These are phyloP conservation scores for Yamadazyma pseudoaaseri DNA, from an alignment of 1,139 yeast genomes.

Conservation along the genomic window DNA sequence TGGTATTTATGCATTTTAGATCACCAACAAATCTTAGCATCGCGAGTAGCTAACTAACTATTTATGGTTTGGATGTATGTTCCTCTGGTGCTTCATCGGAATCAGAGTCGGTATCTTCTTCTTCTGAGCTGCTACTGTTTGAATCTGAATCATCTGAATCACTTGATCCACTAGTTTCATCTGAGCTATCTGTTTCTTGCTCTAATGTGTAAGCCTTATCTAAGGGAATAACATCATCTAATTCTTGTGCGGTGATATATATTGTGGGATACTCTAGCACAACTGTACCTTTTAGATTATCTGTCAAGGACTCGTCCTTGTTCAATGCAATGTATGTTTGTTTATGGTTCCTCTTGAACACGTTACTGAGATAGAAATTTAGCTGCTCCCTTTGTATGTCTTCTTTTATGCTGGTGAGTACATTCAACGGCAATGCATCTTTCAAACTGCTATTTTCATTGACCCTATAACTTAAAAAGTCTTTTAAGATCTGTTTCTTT, in stretches of 20 bases:
- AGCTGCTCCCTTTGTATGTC: constrained; percentile 21
- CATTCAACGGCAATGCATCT: constrained; percentile 42
- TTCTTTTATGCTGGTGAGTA: constrained; percentile 14
- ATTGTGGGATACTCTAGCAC: constrained; percentile 81
- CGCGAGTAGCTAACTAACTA: constrained; percentile 1
- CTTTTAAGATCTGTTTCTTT: constrained; percentile 20
- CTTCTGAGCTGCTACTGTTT: not conserved
- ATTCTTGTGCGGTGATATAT: constrained; percentile 28
- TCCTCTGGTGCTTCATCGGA: constrained; percentile 14
- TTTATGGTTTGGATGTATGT: constrained; percentile 17
- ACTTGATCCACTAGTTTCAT: constrained; percentile 12
- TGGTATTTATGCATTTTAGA: not conserved
- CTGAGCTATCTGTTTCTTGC: constrained; percentile 1
- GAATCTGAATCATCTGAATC: constrained; percentile 10
- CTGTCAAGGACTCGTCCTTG: constrained; percentile 28
- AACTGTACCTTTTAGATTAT: constrained; percentile 50
- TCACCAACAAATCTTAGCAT: too few species aligned
- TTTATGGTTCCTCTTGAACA: constrained; percentile 15
- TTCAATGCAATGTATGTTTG: constrained; percentile 25
- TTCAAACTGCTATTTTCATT: constrained; percentile 35
- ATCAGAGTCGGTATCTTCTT: not conserved
- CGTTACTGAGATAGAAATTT: constrained; percentile 35
- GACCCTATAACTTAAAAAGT: constrained; percentile 46
- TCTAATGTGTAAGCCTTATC: constrained; percentile 19
- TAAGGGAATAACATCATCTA: constrained; percentile 14